phyloP scores from a whole-genome alignment of 2,329 filamentous ascomycete species.

The Penicillium sp. region DNA sequence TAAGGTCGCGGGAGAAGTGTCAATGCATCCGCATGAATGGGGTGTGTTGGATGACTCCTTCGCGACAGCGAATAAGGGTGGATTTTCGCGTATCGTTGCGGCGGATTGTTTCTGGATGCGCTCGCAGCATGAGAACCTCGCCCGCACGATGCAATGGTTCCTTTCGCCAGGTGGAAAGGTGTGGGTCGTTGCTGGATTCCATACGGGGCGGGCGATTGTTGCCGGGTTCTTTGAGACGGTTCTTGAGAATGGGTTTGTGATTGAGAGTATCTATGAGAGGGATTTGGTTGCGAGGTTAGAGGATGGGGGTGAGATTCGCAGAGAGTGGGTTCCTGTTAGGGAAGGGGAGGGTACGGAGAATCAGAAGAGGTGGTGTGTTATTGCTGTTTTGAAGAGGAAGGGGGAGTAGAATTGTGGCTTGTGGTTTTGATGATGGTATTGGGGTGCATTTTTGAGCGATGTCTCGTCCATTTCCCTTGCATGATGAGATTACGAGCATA shows the following conservation, averaged over 20 bases:
- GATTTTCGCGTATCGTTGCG: constrained; percentile 55
- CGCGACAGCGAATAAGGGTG: constrained; percentile 32
- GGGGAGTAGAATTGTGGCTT: constrained; percentile 3
- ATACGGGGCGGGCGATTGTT: constrained; percentile 57
- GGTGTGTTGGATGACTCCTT: constrained; percentile 47
- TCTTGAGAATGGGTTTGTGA: constrained; percentile 44
- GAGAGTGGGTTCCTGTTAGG: constrained; percentile 44
- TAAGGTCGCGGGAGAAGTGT: constrained; percentile 17
- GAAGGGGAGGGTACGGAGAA: constrained; percentile 51
- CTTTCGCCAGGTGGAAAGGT: constrained; percentile 43
- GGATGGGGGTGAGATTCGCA: constrained; percentile 44
- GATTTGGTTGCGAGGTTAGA: constrained; percentile 45
- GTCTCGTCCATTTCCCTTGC: not conserved
- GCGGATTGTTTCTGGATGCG: constrained; percentile 63
- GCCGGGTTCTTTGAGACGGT: constrained; percentile 55
- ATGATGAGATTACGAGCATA: not conserved
- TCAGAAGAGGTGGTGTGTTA: constrained; percentile 57
- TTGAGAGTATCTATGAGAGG: constrained; percentile 56
- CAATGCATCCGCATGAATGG: constrained; percentile 56
- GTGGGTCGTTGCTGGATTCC: constrained; percentile 58
- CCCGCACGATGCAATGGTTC: constrained; percentile 56
- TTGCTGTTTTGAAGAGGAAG: constrained; percentile 44
- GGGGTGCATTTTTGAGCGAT: not conserved
- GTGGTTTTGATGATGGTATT: not conserved
- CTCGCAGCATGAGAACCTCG: constrained; percentile 56